Evolutionary conservation across 2,329 filamentous ascomycete species (phyloP), one percentile per base, ranked within the genome.

Genomic region (Gnomoniopsis sp.): DNA sequence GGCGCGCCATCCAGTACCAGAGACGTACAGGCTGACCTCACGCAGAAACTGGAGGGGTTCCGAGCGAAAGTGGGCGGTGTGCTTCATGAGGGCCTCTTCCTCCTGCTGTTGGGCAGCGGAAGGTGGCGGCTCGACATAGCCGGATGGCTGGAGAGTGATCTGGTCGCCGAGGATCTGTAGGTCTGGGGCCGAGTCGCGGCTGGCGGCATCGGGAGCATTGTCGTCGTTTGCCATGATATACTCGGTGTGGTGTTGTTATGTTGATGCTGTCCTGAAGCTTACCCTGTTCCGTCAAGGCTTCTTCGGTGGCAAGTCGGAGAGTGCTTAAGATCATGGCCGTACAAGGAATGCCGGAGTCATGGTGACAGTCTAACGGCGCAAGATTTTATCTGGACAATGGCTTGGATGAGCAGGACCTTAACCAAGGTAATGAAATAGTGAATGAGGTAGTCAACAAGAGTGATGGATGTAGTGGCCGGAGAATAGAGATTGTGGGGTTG

Each of bases 1-100:
- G 61, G 90, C 91, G 62, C 95, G 90, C 95, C 95, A 99, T 71
- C 93, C 93, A 53, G 90, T 89, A 56, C 95, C 95, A 14, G 91
- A 93, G 63, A 98, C 89, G 74, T 98, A 93, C 36, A 96, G 81
- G 49, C 90, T 95, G 36, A 99, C 88, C 77, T 99, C 95, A 65
- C 92, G 91, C 33, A 98, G 85, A 72, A 98, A 98, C 79, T 86
- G 83, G 17, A 88, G 73, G 33, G 86, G 86, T 63, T 86, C 84
- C 44, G 83, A 79, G 59, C 93, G 87, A 72, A 98, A 97, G 49
- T 92, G 89, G 51, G 90, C 89, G 81, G 95, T 95, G 69, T 93
- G 86, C 72, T 88, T 86, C 77, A 93, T 87, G 65, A 93, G 76
- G 21, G 87, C 86, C 69, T 88, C 83, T 66, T 92, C 89, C 61